Evolutionary conservation across 129 eudicot species (phyloP), one percentile per base, ranked within the genome.

Genomic region (Ambrosia trifida): DNA sequence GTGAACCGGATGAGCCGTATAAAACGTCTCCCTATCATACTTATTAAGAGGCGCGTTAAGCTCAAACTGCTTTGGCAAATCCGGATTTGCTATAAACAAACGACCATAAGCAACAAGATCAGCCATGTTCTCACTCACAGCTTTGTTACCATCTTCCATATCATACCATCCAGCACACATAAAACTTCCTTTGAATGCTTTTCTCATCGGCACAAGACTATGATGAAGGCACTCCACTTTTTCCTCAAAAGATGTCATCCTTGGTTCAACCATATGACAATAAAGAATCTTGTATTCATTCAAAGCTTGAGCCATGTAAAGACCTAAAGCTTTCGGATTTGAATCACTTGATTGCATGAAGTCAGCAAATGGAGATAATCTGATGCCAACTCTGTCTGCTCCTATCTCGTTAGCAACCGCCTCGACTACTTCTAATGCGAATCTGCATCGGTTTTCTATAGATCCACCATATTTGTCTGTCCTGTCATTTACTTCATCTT

Each of bases 401-500:
- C 85, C 78, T 13, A 81, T 76, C 38, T 73, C 85, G 0, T 65
- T 62, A 5, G 49, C 51, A 5, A 81, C 53, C 7, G 81, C 72
- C 13, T 71, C 62, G 4, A 81, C 65, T 17, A 66, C 28, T 45
- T 66, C 41, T 20, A 66, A 53, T 17, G 50, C 69, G 2, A 64
- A 64, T 40, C 69, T 40, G 52, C 69, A 66, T 20, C 71, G 71
- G 19, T 24, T 43, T 66, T 43, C 71, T 24, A 66, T 4, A 57
- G 81, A 72, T 24, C 85, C 85, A 2, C 85, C 85, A 16, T 76
- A 76, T 46, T 70, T 12, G 40, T 81, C 81, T 2, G 61, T 76
- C 44, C 81, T 59, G 46, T 81, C 81, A 57, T 81, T 81, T 30
- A 71, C 54, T 47, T 69, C 56, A 32, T 81, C 81, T 62, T 81